Percentiles rank a stretch among this genome's conserved stretches.
Conservation (phyloP, 164 flowering plant species). For the Magnolia officinalis region DNA sequence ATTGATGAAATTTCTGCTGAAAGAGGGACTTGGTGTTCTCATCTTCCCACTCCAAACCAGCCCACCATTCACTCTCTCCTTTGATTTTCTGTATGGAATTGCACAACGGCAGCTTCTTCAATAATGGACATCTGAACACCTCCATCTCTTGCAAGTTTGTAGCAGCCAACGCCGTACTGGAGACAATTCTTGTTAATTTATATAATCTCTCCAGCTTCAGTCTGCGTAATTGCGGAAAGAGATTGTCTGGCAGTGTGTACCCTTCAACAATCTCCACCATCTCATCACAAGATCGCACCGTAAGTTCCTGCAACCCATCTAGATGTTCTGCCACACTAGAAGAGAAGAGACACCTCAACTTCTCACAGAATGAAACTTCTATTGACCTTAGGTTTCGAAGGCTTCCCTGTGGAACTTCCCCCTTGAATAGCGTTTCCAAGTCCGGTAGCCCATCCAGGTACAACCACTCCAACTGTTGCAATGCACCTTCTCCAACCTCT, state of each 20-base stretch:
- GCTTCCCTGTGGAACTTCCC: neutral
- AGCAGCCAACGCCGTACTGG: neutral
- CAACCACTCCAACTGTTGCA: neutral
- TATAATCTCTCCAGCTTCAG: neutral
- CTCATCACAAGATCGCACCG: slow-evolving; percentile 2
- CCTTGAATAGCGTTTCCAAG: neutral
- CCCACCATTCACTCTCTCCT: neutral
- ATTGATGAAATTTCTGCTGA: neutral
- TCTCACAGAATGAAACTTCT: neutral
- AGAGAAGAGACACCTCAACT: slow-evolving; percentile 3
- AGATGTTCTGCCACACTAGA: slow-evolving; percentile 1
- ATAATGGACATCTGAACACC: neutral
- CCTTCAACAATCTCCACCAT: slow-evolving; percentile 2
- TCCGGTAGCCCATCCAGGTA: neutral
- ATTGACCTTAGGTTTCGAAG: neutral
- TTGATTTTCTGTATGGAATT: neutral
- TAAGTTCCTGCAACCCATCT: neutral
- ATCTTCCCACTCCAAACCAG: neutral
- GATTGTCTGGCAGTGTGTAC: neutral
- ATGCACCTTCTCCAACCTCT: neutral
- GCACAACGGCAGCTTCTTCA: neutral
- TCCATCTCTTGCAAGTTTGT: neutral
- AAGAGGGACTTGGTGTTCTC: neutral
- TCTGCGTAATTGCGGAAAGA: neutral
- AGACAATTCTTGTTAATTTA: neutral